Conservation (phyloP, 257 asterid genomes). For the Scutellaria barbata region DNA sequence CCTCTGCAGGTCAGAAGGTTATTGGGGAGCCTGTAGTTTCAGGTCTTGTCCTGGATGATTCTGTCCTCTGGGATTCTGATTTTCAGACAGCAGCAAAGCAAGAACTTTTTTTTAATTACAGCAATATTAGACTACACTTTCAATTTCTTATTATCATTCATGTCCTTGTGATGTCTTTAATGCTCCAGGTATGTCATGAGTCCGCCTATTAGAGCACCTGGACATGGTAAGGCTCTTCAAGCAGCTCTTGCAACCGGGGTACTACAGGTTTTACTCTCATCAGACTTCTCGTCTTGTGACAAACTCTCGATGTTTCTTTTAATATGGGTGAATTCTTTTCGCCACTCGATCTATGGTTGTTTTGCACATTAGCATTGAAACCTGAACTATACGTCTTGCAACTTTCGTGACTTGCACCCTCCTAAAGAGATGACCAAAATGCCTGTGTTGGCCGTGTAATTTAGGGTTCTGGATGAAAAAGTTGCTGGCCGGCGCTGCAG, state of each 20-base stretch:
- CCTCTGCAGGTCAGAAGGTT: conserved; percentile 83
- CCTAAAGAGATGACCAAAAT: too few relatives aligned
- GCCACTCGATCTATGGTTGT: too few relatives aligned
- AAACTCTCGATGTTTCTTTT: not conserved
- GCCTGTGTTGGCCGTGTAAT: too few relatives aligned
- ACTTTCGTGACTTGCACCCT: too few relatives aligned
- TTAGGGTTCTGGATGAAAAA: too few relatives aligned
- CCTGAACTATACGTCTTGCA: too few relatives aligned
- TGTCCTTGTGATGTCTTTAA: not conserved
- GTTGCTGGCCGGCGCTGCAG: too few relatives aligned
- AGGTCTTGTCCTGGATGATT: conserved; percentile 81
- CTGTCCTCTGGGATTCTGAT: conserved; percentile 90
- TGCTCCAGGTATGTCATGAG: conserved; percentile 87
- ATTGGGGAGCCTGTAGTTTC: conserved; percentile 96
- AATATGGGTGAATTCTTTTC: too few relatives aligned
- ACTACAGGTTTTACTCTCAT: conserved; percentile 67
- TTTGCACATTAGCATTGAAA: too few relatives aligned
- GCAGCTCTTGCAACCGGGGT: conserved; percentile 90
- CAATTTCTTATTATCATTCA: conserved; percentile 2
- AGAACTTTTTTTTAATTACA: conserved; percentile 36
- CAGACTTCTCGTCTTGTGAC: conserved; percentile 8
- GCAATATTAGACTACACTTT: conserved; percentile 27
- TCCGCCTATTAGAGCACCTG: conserved; percentile 93
- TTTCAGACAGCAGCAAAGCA: conserved; percentile 86
- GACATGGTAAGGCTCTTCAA: conserved; percentile 95